phyloP scores from a whole-genome alignment of 495 filamentous ascomycete species.

The Clavariopsis aquatica region DNA sequence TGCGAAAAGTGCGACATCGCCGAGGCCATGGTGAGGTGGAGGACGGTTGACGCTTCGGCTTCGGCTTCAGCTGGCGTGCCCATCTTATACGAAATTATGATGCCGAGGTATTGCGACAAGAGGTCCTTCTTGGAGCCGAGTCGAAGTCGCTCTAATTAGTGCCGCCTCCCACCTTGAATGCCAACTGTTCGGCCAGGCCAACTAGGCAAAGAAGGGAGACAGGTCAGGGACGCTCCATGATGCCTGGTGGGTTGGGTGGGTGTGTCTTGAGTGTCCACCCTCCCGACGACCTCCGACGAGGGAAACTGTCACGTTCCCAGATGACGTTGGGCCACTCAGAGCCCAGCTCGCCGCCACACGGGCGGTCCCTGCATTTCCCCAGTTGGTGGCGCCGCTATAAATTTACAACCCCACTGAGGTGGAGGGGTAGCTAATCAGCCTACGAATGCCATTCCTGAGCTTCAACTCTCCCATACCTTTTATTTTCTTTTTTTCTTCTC shows the following conservation, averaged over 20 bases:
- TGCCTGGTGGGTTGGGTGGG: too few relatives aligned
- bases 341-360: not conserved
- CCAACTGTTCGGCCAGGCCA: not conserved
- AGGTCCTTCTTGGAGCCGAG: not conserved
- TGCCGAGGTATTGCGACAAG: conserved; percentile 10
- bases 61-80: not conserved
- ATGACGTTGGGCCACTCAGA: conserved; percentile 11
- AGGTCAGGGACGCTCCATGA: not conserved
- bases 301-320: conserved; percentile 1
- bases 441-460: too few relatives aligned
- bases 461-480: too few relatives aligned
- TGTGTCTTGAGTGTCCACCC: not conserved
- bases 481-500: too few relatives aligned
- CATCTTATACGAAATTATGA: not conserved
- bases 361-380: not conserved
- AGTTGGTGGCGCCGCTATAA: conserved; percentile 1
- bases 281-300: not conserved
- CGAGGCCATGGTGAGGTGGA: conserved; percentile 3
- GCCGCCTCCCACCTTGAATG: not conserved
- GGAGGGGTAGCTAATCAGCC: not conserved
- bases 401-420: conserved; percentile 1
- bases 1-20: conserved; percentile 48
- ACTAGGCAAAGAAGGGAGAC: not conserved
- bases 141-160: not conserved
- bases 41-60: not conserved